Conservation (phyloP, 345 rosid species). For the Ceriops zippeliana region DNA sequence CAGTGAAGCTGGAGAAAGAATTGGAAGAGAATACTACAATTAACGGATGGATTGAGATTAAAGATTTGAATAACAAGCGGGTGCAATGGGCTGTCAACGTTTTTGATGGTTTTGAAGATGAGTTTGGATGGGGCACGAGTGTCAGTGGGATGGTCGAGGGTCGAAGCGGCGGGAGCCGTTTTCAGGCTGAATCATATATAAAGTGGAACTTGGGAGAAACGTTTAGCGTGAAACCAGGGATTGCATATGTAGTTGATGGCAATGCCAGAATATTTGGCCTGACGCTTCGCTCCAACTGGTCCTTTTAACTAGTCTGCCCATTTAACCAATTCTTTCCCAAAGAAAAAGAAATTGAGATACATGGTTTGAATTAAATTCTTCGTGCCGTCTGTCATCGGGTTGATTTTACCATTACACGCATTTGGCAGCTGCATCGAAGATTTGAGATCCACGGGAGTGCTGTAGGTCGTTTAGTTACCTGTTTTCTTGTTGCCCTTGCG, state of each 20-base stretch:
- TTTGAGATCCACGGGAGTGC: too few relatives aligned
- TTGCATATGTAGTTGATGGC: conserved; percentile 51
- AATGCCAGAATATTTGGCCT: conserved; percentile 47
- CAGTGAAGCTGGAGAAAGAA: conserved; percentile 61
- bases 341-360: too few relatives aligned
- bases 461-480: too few relatives aligned
- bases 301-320: conserved; percentile 35
- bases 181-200: conserved; percentile 65
- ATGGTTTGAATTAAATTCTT: too few relatives aligned
- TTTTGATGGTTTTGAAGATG: conserved; percentile 61
- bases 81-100: conserved; percentile 58
- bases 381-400: too few relatives aligned
- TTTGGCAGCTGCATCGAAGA: too few relatives aligned
- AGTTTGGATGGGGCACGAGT: conserved; percentile 72
- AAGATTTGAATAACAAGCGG: conserved; percentile 37
- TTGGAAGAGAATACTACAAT: conserved; percentile 56
- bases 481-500: too few relatives aligned
- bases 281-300: conserved; percentile 77
- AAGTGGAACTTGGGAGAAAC: conserved; percentile 44
- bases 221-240: conserved; percentile 65
- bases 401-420: too few relatives aligned
- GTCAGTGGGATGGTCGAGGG: conserved; percentile 51
- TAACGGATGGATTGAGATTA: conserved; percentile 76
- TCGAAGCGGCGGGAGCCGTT: conserved; percentile 34
- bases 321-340: too few relatives aligned